Evolutionary conservation across 768 basidiomycete genomes (phyloP), one percentile per base, ranked within the genome.

Genomic region (Zangia roseola): DNA sequence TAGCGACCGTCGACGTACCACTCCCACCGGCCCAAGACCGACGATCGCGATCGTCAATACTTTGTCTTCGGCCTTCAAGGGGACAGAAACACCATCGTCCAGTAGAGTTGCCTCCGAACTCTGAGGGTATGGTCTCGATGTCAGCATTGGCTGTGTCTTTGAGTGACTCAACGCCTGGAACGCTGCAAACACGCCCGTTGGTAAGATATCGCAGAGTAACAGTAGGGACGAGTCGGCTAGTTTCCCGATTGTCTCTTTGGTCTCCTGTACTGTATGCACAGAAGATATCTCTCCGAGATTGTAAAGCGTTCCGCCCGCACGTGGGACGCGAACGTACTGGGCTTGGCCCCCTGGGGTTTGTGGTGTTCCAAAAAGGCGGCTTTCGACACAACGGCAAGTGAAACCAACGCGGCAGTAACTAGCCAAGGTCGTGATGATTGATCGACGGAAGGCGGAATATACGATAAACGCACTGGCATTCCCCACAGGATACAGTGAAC

Each of bases 401-500:
- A 83, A 88, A 16, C 89, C 89, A 20, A 86, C 57, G 3, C 83
- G 81, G 58, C 87, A 91, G 40, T 81, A 79, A 42, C 89, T 91
- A 45, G 16, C 24, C 34, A 21, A 17, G 3, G 24, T 44, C 24
- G 46, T 28, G 14, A 45, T 6, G 17, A 8, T 23, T 13, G 21
- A 36, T 1, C 3, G 19, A 26, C 8, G 14, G 6, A n/a, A 40
- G 19, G 25, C 7, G 10, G 12, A 25, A 28, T 5, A 10, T 14
- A 24, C 4, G 33, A 35, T 2, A 36, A 16, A 75, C 82, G 60
- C 51, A 91, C 88, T 84, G 80, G 77, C 90, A 92, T 61, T 91
- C 88, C n/a, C 83, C 84, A 55, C 90, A 92, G 41, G 81, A 87
- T n/a, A 79, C 75, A 0, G 88, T 88, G 67, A 91, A 91, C 3